These are phyloP conservation scores for Saturnispora silvae DNA, from an alignment of 805 yeast species.

Conservation along the genomic window DNA sequence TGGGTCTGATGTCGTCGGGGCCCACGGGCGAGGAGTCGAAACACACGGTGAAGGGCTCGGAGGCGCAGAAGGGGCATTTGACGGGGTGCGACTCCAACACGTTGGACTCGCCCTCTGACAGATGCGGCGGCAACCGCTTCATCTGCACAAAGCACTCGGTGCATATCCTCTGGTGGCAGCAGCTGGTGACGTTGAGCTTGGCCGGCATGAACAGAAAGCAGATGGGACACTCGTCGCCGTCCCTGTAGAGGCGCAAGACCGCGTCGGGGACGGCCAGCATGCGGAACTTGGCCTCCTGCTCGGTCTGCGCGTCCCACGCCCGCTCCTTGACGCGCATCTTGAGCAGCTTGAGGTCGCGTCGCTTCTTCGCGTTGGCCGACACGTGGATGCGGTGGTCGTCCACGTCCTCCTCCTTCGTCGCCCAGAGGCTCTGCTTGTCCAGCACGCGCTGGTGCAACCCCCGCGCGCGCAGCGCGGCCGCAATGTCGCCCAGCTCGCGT, in stretches of 20 bases:
- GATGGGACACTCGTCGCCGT: constrained; percentile 82
- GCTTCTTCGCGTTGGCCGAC: constrained; percentile 33
- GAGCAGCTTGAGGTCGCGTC: constrained; percentile 39
- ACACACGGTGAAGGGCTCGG: constrained; percentile 63
- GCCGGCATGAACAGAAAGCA: constrained; percentile 83
- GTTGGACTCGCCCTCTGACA: constrained; percentile 34
- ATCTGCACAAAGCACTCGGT: constrained; percentile 96
- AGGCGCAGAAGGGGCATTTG: constrained; percentile 86
- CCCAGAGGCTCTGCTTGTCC: constrained; percentile 43
- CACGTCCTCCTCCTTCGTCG: constrained; percentile 45
- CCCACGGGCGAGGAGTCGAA: constrained; percentile 33
- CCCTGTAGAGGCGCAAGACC: constrained; percentile 50
- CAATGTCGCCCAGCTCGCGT: constrained; percentile 52
- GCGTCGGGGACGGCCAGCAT: constrained; percentile 34
- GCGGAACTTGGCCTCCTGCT: constrained; percentile 21
- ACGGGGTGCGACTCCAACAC: constrained; percentile 78
- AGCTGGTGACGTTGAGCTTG: constrained; percentile 66
- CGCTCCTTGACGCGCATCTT: constrained; percentile 31
- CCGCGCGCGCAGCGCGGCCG: constrained; percentile 32
- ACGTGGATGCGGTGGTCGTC: constrained; percentile 49
- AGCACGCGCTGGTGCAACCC: constrained; percentile 4
- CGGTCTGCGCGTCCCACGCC: constrained; percentile 20
- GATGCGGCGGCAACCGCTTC: constrained; percentile 79
- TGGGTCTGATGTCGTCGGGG: constrained; percentile 77
- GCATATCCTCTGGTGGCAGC: constrained; percentile 91